Percentiles rank a stretch among this genome's conserved stretches.
These are phyloP conservation scores for Saccharomycopsis capsularis DNA, from an alignment of 805 yeast genomes.

Conservation along the genomic window DNA sequence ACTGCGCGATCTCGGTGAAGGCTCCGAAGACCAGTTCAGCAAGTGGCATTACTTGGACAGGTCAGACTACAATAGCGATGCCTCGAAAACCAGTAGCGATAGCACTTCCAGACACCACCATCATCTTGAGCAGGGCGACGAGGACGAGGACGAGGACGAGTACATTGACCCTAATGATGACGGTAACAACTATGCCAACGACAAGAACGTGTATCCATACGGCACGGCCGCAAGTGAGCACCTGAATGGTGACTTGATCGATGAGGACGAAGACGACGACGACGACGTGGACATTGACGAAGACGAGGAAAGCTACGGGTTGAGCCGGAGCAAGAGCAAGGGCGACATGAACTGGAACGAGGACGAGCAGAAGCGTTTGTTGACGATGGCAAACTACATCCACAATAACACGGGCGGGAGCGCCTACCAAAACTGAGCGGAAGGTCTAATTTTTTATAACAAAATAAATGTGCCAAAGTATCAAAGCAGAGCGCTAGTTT, in stretches of 20 bases:
- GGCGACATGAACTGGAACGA: conserved; percentile 32
- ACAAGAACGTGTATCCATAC: conserved; percentile 42
- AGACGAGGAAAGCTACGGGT: conserved; percentile 27
- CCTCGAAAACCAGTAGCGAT: not conserved
- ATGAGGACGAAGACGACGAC: conserved; percentile 20
- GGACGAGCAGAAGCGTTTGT: conserved; percentile 28
- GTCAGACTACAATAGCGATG: conserved; percentile 10
- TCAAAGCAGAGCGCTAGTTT: too few species aligned
- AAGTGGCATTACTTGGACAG: conserved; percentile 19
- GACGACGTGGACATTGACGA: conserved; percentile 24
- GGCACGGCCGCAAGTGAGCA: conserved; percentile 24
- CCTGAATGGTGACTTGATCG: conserved; percentile 18
- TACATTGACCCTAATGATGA: conserved; percentile 78
- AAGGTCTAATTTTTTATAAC: too few species aligned
- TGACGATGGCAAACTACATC: conserved; percentile 29
- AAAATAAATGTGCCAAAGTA: not conserved
- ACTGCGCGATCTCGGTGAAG: too few species aligned
- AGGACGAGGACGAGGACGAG: conserved; percentile 51
- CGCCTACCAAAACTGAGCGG: too few species aligned
- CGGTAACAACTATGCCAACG: conserved; percentile 65
- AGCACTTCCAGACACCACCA: conserved; percentile 13
- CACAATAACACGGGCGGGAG: conserved; percentile 25
- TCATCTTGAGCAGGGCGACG: conserved; percentile 26
- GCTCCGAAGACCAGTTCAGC: not conserved
- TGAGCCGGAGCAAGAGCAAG: conserved; percentile 33